Evolutionary conservation across 805 yeast species (phyloP), one percentile per base, ranked within the genome.

Genomic region (Jamesozyma piceae): DNA sequence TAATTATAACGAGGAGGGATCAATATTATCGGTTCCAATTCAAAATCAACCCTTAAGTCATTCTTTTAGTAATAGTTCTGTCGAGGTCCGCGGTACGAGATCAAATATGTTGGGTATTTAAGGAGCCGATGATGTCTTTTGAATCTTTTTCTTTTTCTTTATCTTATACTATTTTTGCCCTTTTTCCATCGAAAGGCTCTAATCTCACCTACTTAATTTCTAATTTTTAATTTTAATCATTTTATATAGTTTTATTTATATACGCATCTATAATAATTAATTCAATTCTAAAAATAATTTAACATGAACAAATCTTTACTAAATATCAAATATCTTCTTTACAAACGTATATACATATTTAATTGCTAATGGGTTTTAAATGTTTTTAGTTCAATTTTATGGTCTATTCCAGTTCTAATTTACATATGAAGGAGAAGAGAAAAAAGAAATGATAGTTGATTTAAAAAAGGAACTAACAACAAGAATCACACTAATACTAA

Each of bases 31-130:
- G 28, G 28, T 24, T 24, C 28, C 28, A 24, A 24, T 24, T 8
- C 28, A 24, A 11, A 24, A 6, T 6, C 28, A 24, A 8, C 28
- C 28, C 4, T 22, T 41, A n/a, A 35, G 21, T 8, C 31, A 19
- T 9, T 28, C 39, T 5, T 35, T 35, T 3, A 41, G 39, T 15
- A 36, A 33, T 31, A 39, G 35, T 31, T 11, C 29, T 2, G 18
- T 18, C 3, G 43, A 41, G 17, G 19, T 8, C 18, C 14, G 14
- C 14, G 26, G 20, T 15, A 17, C 19, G 3, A 34, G 37, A n/a
- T 28, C 21, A 15, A 39, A 39, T 9, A 35, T 21, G 27, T 29
- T 34, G 21, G 38, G 38, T 3, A 34, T 33, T 20, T 39, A 39
- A 15, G 17, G 8, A n/a, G n/a, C n/a, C n/a, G n/a, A n/a, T n/a